phyloP scores from a whole-genome alignment of 2,329 filamentous ascomycete species.

The Penicillium palitans region DNA sequence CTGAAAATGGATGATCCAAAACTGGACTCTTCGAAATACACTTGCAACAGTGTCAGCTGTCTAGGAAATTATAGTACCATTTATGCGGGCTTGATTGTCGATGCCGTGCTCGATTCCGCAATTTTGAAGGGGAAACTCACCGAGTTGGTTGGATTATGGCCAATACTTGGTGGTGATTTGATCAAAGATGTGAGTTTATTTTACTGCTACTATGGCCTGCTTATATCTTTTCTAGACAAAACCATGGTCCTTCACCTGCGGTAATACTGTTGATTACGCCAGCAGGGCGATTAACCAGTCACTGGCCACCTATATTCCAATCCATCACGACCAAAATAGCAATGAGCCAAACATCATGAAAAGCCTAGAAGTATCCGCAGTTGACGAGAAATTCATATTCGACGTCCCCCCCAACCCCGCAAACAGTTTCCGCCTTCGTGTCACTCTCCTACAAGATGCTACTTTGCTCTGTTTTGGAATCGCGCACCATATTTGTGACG shows the following conservation, averaged over 20 bases:
- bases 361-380: not conserved
- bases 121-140: not conserved
- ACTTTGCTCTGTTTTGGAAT: slow-evolving; percentile 1
- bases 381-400: not conserved
- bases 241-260: slow-evolving; percentile 2
- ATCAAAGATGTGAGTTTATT: not conserved
- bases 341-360: not conserved
- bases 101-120: not conserved
- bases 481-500: not conserved
- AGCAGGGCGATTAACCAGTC: not conserved
- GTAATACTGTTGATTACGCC: not conserved
- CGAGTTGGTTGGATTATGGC: not conserved
- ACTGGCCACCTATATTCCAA: not conserved
- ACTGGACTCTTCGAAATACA: slow-evolving; percentile 5
- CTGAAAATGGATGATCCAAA: slow-evolving; percentile 24
- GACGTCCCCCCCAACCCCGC: not conserved
- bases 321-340: not conserved
- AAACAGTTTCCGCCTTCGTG: not conserved
- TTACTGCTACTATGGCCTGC: not conserved
- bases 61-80: not conserved
- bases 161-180: not conserved
- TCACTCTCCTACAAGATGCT: not conserved
- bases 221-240: not conserved
- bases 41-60: not conserved
- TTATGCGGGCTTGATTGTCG: not conserved